Base-by-base conservation (phyloP, 2,329 filamentous ascomycete genomes). In the Cordyceps tenuipes region DNA sequence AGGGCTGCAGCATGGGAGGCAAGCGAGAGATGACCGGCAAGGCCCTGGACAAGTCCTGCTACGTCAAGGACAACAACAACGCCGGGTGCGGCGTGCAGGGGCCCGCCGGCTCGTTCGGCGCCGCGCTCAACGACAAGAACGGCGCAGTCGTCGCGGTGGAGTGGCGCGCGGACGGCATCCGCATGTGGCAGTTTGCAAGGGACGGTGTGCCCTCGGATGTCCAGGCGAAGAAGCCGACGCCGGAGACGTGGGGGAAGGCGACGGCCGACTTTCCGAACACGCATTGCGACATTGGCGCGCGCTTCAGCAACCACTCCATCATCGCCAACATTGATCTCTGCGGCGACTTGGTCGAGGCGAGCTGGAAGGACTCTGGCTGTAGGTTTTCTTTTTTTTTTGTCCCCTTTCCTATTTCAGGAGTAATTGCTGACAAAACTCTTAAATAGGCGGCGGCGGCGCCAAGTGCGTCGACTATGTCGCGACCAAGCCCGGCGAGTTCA, bases 301-400 rank as follows among this genome's bases (percentile, higher is more conserved):
- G 87, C 66, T 88, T 88, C 69, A 75, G 71, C 58, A 88, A 88
- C 66, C 80, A 86, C 68, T 85, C 82, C 64, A 87, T 88, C 64
- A 78, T 88, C 63, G 79, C 79, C 47, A 87, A 88, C 66, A 87
- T 88, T 63, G 82, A 85, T 68, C 71, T 88, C 8, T 88, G 85
- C 64, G 86, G 85, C 0, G 70, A 79, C 46, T 75, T 82, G 64
- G 80, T 79, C 3, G 78, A 79, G 50, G 73, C 71, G 3, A 70
- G 73, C 39, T 83, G 78, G 65, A 70, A 72, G 2, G 64, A 70
- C 13, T 81, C 80, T 21, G 77, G 75, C 57, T 79, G 77, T 74
- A 67, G 69, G 71, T 67, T 10, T 23, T 31, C 9, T 23, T 21
- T 19, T 9, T 23, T 26, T 12, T 34, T 52, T 12, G 49, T 19